Percentiles rank a stretch among this genome's conserved stretches.
phyloP scores from a whole-genome alignment of 2,329 filamentous ascomycete species.

The Fusarium mundagurra region DNA sequence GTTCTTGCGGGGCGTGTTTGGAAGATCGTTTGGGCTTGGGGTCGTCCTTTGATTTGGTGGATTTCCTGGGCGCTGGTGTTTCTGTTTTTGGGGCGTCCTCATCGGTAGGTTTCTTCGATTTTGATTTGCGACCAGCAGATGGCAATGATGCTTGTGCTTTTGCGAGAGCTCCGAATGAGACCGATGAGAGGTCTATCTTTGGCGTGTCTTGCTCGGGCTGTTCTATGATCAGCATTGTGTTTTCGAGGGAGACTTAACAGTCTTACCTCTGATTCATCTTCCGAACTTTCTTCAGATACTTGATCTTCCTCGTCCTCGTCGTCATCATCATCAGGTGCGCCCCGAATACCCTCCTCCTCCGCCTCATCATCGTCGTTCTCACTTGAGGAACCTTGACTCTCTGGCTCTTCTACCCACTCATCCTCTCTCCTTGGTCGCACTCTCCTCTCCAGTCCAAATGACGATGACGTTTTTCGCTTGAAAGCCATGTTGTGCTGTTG shows the following conservation, averaged over 20 bases:
- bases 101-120: slow-evolving; percentile 38
- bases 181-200: slow-evolving; percentile 61
- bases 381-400: slow-evolving; percentile 45
- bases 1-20: slow-evolving; percentile 89
- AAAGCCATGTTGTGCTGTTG: slow-evolving; percentile 45
- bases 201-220: slow-evolving; percentile 45
- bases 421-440: slow-evolving; percentile 58
- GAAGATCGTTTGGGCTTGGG: slow-evolving; percentile 59
- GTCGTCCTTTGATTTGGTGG: slow-evolving; percentile 49
- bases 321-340: slow-evolving; percentile 38
- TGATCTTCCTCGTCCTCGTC: slow-evolving; percentile 41
- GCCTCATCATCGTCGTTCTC: slow-evolving; percentile 46
- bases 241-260: not conserved
- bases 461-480: slow-evolving; percentile 52
- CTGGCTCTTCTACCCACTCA: slow-evolving; percentile 53
- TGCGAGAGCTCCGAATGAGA: slow-evolving; percentile 91
- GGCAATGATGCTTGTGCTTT: slow-evolving; percentile 80
- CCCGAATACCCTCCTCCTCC: slow-evolving; percentile 43
- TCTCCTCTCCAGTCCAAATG: slow-evolving; percentile 52
- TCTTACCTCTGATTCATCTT: slow-evolving; percentile 42
- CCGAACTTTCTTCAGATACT: slow-evolving; percentile 38
- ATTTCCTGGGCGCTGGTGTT: slow-evolving; percentile 43
- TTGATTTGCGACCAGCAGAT: slow-evolving; percentile 41
- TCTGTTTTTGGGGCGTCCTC: slow-evolving; percentile 40
- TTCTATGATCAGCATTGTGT: slow-evolving; percentile 6